Evolutionary conservation across 805 yeast genomes (phyloP).

Genomic region (Schwanniomyces occidentalis): DNA sequence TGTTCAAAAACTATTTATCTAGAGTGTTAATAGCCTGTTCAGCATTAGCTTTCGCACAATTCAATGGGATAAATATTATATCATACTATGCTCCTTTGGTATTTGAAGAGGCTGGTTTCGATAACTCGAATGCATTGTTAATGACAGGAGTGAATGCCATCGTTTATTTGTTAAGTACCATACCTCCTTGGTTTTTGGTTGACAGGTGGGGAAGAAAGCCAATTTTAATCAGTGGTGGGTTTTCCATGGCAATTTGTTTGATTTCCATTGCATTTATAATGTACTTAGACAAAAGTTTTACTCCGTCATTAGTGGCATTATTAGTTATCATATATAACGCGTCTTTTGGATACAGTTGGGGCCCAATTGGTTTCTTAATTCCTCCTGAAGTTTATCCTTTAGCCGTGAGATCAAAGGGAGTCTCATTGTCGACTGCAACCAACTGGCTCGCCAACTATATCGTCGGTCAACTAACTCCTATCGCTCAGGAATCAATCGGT

Average conservation of each 20-base stretch:
- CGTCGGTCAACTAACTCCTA: constrained; percentile 47
- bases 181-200: constrained; percentile 47
- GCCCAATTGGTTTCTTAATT: constrained; percentile 45
- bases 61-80: constrained; percentile 58
- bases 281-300: constrained; percentile 29
- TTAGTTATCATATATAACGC: constrained; percentile 45
- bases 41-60: constrained; percentile 46
- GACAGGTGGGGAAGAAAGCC: constrained; percentile 49
- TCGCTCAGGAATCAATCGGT: constrained; percentile 37
- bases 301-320: constrained; percentile 40
- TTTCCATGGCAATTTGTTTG: constrained; percentile 39
- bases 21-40: constrained; percentile 42
- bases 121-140: constrained; percentile 39
- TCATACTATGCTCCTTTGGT: constrained; percentile 60
- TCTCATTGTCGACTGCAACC: constrained; percentile 44
- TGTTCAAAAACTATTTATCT: constrained; percentile 38
- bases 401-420: constrained; percentile 44
- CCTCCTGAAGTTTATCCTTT: constrained; percentile 47
- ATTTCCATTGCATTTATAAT: constrained; percentile 33
- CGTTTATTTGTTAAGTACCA: constrained; percentile 39
- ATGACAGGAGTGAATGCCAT: constrained; percentile 46
- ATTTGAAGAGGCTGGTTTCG: constrained; percentile 48
- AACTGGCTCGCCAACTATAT: constrained; percentile 47
- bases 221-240: constrained; percentile 41
- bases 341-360: constrained; percentile 47